Base-by-base conservation (phyloP, 2,329 filamentous ascomycete species). In the Dactylella cylindrospora region DNA sequence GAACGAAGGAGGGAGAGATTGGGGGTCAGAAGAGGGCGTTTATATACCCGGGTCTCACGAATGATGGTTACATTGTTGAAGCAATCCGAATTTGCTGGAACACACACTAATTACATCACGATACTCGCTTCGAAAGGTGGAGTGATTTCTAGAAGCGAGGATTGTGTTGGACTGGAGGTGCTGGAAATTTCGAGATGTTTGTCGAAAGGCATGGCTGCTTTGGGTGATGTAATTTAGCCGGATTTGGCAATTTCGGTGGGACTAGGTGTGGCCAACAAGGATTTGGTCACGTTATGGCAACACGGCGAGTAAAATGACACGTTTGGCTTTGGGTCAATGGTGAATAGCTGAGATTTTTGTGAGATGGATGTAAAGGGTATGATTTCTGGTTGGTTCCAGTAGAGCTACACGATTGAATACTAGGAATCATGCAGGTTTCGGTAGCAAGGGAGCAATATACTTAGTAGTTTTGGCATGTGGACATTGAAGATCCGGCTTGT, bases 111-210 rank as follows among this genome's bases (percentile, higher is more conserved):
- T 40, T 3, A 31, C 23, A 52, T 52, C 54, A 26, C 19, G 54
- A 61, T 41, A 28, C 10, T 32, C 2, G 12, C 17, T 26, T 9
- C 15, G 54, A 46, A 52, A 19, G 26, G 33, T 46, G 19, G 39
- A 25, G 45, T 39, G 22, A 33, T 36, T 59, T 60, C 53, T 38
- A 9, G 54, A 52, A 23, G 33, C 10, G 10, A 32, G 6, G 20
- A 35, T 25, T 60, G 54, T 40, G 54, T 51, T 60, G 47, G n/a
- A 15, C 3, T 26, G 7, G 47, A 15, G 20, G n/a, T 39, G 45
- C 53, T 39, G 31, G 54, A 60, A 60, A 26, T 32, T 60, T 60
- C 54, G 31, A 60, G 36, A 25, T n/a, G 46, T 50, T 40, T 36
- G 23, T 36, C 17, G 10, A 36, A 12, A 31, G 8, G 29, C 33